Evolutionary conservation across 108 stramenopile species (phyloP).

Genomic region (Conticribra weissflogii): DNA sequence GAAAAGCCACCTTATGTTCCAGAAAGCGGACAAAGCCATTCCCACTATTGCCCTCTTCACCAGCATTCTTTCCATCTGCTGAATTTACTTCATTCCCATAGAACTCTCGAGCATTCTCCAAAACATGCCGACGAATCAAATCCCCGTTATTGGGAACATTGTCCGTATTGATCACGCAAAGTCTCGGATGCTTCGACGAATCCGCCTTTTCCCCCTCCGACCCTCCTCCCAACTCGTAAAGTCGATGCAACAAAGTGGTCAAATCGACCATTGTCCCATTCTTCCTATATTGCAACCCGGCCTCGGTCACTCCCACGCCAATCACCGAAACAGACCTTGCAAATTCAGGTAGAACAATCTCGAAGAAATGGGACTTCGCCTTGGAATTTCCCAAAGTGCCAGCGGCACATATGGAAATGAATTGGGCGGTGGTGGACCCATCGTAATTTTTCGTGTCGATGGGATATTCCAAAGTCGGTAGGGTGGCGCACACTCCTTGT

Average conservation of each 20-base stretch:
- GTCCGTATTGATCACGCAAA: constrained; percentile 86
- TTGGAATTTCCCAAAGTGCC: constrained; percentile 63
- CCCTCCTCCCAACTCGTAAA: too few relatives aligned
- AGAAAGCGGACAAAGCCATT: constrained; percentile 52
- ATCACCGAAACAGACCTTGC: constrained; percentile 59
- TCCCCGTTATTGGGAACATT: constrained; percentile 88
- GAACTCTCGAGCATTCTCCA: constrained; percentile 41
- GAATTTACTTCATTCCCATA: constrained; percentile 4
- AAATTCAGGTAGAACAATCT: constrained; percentile 40
- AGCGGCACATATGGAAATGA: constrained; percentile 57
- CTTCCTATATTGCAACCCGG: constrained; percentile 66
- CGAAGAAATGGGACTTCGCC: constrained; percentile 55
- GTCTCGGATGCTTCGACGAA: constrained; percentile 39
- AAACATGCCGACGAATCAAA: constrained; percentile 66
- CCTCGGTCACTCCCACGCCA: constrained; percentile 90
- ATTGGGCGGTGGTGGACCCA: constrained; percentile 55
- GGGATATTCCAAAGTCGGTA: constrained; percentile 48
- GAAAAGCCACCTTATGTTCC: constrained; percentile 63
- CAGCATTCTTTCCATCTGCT: constrained; percentile 1
- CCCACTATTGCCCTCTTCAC: neutral
- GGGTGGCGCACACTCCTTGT: too few relatives aligned
- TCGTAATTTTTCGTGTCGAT: constrained; percentile 72
- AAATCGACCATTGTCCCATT: constrained; percentile 78
- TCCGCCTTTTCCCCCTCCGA: constrained; percentile 9
- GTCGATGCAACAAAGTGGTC: constrained; percentile 49